A percentile compares a stretch with the other conserved stretches of the same genome.
These are phyloP conservation scores for Trichophyton rubrum DNA, from an alignment of 2,329 filamentous ascomycete genomes.

Conservation along the genomic window DNA sequence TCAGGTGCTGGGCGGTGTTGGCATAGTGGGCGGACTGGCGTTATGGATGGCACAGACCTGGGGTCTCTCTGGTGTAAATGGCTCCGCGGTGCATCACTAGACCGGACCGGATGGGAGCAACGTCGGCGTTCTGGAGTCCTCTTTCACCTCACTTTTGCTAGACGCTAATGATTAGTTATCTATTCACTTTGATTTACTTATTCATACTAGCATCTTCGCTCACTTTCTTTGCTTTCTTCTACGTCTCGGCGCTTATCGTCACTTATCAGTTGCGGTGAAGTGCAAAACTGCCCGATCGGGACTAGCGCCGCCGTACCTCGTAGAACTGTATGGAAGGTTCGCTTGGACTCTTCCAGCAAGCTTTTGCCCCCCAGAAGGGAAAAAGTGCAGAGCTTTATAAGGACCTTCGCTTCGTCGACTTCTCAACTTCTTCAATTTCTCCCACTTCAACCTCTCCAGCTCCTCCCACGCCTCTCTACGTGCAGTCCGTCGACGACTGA, in stretches of 20 bases:
- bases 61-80: conserved; percentile 25
- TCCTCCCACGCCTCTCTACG: conserved; percentile 11
- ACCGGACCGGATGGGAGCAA: not conserved
- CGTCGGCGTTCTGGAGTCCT: not conserved
- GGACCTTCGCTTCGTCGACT: conserved; percentile 12
- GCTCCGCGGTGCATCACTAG: conserved; percentile 4
- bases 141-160: not conserved
- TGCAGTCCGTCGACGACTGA: conserved; percentile 8
- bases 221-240: not conserved
- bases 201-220: not conserved
- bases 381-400: conserved; percentile 9
- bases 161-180: no score
- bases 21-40: conserved; percentile 59
- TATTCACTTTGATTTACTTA: not conserved
- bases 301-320: conserved; percentile 8
- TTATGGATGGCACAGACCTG: conserved; percentile 42
- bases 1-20: conserved; percentile 61
- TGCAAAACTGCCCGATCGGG: not conserved
- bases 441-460: conserved; percentile 12
- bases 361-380: conserved; percentile 8
- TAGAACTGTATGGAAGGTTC: conserved; percentile 17
- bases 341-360: conserved; percentile 11
- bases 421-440: conserved; percentile 14
- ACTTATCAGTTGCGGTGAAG: not conserved
- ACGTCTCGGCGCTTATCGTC: no score